A percentile compares a stretch with the other conserved stretches of the same genome.
Evolutionary conservation across 2,329 filamentous ascomycete genomes (phyloP).

Genomic region (Aspergillus sp.): DNA sequence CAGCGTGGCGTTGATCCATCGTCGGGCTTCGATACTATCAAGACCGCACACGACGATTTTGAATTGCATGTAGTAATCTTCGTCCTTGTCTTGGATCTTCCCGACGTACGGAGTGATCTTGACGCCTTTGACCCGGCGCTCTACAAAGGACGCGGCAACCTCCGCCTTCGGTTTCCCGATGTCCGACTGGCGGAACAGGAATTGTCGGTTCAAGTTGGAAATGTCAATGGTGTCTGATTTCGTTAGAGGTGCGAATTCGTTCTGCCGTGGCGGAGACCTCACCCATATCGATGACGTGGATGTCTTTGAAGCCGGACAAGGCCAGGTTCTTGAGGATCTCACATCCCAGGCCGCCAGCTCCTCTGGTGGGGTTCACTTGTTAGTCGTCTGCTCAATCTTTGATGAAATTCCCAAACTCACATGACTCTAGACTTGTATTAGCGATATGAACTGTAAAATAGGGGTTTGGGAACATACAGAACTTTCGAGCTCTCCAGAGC

Average conservation of each 20-base stretch:
- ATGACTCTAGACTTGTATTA: constrained; percentile 49
- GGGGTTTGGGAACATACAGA: constrained; percentile 55
- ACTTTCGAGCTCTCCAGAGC: constrained; percentile 71
- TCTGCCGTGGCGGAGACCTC: constrained; percentile 26
- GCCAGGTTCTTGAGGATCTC: constrained; percentile 97
- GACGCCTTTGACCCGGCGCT: constrained; percentile 84
- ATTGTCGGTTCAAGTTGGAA: constrained; percentile 95
- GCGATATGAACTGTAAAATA: constrained; percentile 9
- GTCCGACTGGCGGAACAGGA: constrained; percentile 87
- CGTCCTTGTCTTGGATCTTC: constrained; percentile 94
- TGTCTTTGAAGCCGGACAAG: constrained; percentile 91
- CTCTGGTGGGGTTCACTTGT: constrained; percentile 55
- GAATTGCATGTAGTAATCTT: constrained; percentile 96
- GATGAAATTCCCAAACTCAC: constrained; percentile 35
- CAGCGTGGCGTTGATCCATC: constrained; percentile 96
- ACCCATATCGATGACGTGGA: constrained; percentile 99
- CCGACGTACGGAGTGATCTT: constrained; percentile 92
- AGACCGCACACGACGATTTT: constrained; percentile 89
- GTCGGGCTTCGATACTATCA: constrained; percentile 94
- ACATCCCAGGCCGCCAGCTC: constrained; percentile 90
- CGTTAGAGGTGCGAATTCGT: constrained; percentile 14
- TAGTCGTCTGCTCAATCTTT: constrained; percentile 22
- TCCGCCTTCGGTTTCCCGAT: constrained; percentile 94
- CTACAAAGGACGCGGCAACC: constrained; percentile 87
- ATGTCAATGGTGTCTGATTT: constrained; percentile 92